phyloP scores from a whole-genome alignment of 345 rosid species.

The Fremontodendron californicum region DNA sequence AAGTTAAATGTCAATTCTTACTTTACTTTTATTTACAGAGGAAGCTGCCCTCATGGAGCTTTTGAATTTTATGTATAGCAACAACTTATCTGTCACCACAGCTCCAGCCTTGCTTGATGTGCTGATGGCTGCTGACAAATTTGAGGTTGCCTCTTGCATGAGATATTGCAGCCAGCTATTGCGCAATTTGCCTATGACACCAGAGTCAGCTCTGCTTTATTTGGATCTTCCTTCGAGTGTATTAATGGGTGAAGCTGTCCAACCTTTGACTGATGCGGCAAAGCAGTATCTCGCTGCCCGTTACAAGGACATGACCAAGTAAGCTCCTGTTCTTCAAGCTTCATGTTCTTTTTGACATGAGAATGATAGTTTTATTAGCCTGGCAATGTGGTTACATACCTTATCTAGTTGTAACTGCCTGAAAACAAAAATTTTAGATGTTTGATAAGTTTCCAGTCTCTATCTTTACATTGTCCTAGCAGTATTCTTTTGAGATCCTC shows the following conservation, averaged over 20 bases:
- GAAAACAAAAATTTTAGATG: background rate
- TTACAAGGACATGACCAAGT: slow-evolving; percentile 90
- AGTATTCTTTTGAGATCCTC: background rate
- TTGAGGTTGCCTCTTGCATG: slow-evolving; percentile 99
- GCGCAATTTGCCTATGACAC: slow-evolving; percentile 80
- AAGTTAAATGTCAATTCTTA: slow-evolving; percentile 1
- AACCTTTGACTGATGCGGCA: slow-evolving; percentile 95
- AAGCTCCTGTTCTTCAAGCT: slow-evolving; percentile 19
- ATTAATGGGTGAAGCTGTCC: slow-evolving; percentile 96
- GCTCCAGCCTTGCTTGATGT: slow-evolving; percentile 94
- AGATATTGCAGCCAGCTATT: slow-evolving; percentile 78
- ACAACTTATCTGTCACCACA: slow-evolving; percentile 51
- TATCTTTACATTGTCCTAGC: background rate
- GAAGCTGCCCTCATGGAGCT: slow-evolving; percentile 98
- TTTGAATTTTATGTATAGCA: slow-evolving; percentile 93
- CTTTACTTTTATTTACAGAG: slow-evolving; percentile 50
- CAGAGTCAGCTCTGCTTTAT: slow-evolving; percentile 95
- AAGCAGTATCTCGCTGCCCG: slow-evolving; percentile 87
- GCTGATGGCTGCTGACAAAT: slow-evolving; percentile 99
- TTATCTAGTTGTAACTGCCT: background rate
- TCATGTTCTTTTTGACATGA: slow-evolving; percentile 9
- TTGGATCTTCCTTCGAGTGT: slow-evolving; percentile 96
- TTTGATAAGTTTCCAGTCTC: background rate
- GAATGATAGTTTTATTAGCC: background rate
- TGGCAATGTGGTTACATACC: background rate